A percentile compares a stretch with the other conserved stretches of the same genome.
phyloP scores from a whole-genome alignment of 1,139 yeast genomes.

The Sugiyamaella castrensis region DNA sequence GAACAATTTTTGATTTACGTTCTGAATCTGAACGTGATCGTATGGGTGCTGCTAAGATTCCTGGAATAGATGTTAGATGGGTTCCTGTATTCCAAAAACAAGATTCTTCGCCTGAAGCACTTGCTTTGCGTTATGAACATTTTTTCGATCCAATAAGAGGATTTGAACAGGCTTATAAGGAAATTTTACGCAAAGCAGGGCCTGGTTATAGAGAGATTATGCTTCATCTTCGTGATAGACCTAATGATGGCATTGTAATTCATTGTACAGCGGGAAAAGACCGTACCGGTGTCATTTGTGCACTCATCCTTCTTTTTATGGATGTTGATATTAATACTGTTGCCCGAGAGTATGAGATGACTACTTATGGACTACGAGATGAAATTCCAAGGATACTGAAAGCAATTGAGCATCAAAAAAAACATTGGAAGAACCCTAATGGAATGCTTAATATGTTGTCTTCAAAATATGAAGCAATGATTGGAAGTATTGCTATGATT shows the following conservation, averaged over 20 bases:
- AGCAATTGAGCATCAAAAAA: slow-evolving; percentile 21
- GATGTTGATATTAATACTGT: slow-evolving; percentile 66
- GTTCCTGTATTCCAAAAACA: slow-evolving; percentile 57
- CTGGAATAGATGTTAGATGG: slow-evolving; percentile 52
- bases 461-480: slow-evolving; percentile 71
- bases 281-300: slow-evolving; percentile 72
- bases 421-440: slow-evolving; percentile 17
- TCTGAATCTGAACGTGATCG: slow-evolving; percentile 56
- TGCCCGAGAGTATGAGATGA: slow-evolving; percentile 71
- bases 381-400: slow-evolving; percentile 24
- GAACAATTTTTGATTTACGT: slow-evolving; percentile 65
- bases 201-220: slow-evolving; percentile 25
- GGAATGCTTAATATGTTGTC: slow-evolving; percentile 60
- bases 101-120: slow-evolving; percentile 64
- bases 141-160: slow-evolving; percentile 63
- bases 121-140: slow-evolving; percentile 56
- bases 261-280: slow-evolving; percentile 91
- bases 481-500: slow-evolving; percentile 54
- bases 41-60: slow-evolving; percentile 44
- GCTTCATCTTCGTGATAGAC: slow-evolving; percentile 48
- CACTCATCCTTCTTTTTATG: slow-evolving; percentile 58
- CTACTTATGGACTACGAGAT: slow-evolving; percentile 56
- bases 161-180: slow-evolving; percentile 60
- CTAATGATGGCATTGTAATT: slow-evolving; percentile 52
- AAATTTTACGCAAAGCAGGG: slow-evolving; percentile 52